A percentile compares a stretch with the other conserved stretches of the same genome.
phyloP scores from a whole-genome alignment of 129 eudicot genomes.

The Saussurea involucrata region DNA sequence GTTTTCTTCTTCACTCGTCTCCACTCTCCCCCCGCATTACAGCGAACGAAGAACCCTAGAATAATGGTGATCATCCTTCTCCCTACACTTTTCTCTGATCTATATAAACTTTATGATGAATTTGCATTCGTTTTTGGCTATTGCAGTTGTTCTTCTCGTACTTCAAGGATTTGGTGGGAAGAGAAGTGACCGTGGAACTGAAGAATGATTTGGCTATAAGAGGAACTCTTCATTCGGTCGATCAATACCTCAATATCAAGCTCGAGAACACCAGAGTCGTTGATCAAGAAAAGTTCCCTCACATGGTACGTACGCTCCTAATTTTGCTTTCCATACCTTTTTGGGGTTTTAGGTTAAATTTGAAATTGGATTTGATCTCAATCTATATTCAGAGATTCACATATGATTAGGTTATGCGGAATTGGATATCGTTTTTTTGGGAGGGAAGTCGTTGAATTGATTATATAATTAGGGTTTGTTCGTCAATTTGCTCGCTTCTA shows the following conservation, averaged over 20 bases:
- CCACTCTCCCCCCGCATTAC: neutral
- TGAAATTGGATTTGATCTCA: neutral
- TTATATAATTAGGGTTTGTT: neutral
- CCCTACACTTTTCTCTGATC: conserved; percentile 7
- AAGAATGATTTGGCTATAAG: conserved; percentile 94
- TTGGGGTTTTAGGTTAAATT: conserved; percentile 2
- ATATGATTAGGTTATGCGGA: neutral
- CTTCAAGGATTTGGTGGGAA: conserved; percentile 92
- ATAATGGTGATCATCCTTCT: conserved; percentile 10
- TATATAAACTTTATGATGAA: neutral
- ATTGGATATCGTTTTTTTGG: conserved; percentile 7
- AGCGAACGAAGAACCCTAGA: conserved; percentile 16
- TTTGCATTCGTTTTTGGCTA: neutral
- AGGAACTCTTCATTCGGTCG: conserved; percentile 96
- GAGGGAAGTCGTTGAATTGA: neutral
- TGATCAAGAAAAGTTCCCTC: conserved; percentile 98
- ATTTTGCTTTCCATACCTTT: neutral
- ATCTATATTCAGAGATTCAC: neutral
- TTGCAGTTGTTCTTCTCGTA: conserved; percentile 98
- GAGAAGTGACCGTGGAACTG: conserved; percentile 94
- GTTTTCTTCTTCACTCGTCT: neutral
- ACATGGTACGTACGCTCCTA: conserved; percentile 75
- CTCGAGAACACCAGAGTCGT: conserved; percentile 97
- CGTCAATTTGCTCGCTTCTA: neutral
- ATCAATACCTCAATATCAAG: conserved; percentile 94